Conservation (phyloP, 768 basidiomycete genomes). For the Amanita brunnescens region DNA sequence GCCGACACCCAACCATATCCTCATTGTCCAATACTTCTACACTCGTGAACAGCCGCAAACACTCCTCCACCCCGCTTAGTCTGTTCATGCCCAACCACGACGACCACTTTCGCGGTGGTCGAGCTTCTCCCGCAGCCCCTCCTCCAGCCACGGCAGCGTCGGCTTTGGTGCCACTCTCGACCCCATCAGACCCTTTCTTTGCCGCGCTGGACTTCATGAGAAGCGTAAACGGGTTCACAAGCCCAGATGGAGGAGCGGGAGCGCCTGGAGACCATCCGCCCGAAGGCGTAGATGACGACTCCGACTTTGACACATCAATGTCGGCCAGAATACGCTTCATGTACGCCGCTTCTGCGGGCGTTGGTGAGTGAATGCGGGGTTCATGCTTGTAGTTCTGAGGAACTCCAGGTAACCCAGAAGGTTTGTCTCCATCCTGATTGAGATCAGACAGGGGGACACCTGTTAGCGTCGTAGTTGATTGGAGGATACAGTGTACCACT, state of each 20-base stretch:
- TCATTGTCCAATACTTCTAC: constrained; percentile 94
- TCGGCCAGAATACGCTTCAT: constrained; percentile 64
- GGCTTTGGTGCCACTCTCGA: neutral
- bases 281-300: constrained; percentile 24
- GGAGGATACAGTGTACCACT: neutral
- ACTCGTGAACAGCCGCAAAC: constrained; percentile 78
- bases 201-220: neutral
- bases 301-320: constrained; percentile 31
- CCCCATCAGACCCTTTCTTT: neutral
- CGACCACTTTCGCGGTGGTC: constrained; percentile 18
- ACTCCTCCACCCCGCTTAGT: constrained; percentile 64
- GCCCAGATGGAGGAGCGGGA: neutral
- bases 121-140: neutral
- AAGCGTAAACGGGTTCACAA: constrained; percentile 3
- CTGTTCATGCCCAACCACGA: constrained; percentile 39
- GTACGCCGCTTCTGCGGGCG: constrained; percentile 53
- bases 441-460: neutral
- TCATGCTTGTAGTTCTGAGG: constrained; percentile 16
- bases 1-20: constrained; percentile 87
- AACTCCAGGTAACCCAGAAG: neutral
- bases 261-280: neutral
- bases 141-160: neutral
- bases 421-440: neutral
- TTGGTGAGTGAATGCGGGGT: constrained; percentile 47
- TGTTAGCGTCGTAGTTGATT: neutral